Evolutionary conservation across 2,329 filamentous ascomycete species (phyloP), one percentile per base, ranked within the genome.

Genomic region (Cercospora sojina): DNA sequence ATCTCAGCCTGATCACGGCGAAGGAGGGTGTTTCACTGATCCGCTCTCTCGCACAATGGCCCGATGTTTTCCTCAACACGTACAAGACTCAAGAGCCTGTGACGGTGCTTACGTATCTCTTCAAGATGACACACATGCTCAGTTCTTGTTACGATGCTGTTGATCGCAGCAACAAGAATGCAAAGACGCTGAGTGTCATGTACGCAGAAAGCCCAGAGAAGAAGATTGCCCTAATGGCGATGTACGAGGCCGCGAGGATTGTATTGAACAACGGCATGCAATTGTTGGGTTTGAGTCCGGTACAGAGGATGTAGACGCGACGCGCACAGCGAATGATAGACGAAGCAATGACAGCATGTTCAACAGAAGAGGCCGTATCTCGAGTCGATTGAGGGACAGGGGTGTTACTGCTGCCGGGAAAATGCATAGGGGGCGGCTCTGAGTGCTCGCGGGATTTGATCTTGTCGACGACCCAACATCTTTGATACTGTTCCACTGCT

Each of bases 261-360:
- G 91, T 94, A 38, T 82, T 96, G 69, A 85, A 85, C 74, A 96
- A 95, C 78, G 92, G 91, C 68, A 96, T 96, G 92, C 85, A 85
- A 69, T 79, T 96, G 73, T 82, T 96, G 70, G 92, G 92, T 1
- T 81, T 96, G 77, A 88, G 83, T 62, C 92, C 92, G 9, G 89
- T 96, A 57, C 88, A 94, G 77, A 83, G 87, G 80, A 77, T 78
- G 76, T 78, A 70, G 73, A 56, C 12, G 29, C 18, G 20, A 31
- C 20, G 31, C 2, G n/a, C 16, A 32, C 16, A 56, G 32, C 9
- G 58, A 6, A 56, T 18, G 47, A 41, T 41, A 41, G 47, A 62
- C 18, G 60, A 55, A 38, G 59, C 18, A 1, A 62, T 41, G 43
- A 38, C 29, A 56, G n/a, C 51, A 12, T 56, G 51, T 16, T 56